Percentiles rank a stretch among this genome's conserved stretches.
These are phyloP conservation scores for Gossypium schwendimanii DNA, from an alignment of 441 rosid genomes.

Conservation along the genomic window DNA sequence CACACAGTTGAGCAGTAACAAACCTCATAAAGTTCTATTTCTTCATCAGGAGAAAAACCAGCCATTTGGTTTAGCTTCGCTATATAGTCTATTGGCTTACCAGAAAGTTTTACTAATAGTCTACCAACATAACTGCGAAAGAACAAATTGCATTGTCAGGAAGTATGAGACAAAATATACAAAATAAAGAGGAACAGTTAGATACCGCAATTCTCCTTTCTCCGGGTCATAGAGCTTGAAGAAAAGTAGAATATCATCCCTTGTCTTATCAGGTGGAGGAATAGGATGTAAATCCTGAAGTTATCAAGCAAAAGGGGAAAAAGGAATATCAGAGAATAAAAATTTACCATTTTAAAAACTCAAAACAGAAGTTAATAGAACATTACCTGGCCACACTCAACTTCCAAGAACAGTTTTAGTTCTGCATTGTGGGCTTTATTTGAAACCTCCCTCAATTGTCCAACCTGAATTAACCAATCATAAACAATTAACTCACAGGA, in stretches of 20 bases:
- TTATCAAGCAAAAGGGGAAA: background rate
- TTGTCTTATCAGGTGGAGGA: conserved; percentile 62
- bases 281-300: conserved; percentile 65
- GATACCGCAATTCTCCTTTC: conserved; percentile 76
- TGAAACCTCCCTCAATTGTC: conserved; percentile 77
- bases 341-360: background rate
- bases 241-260: conserved; percentile 82
- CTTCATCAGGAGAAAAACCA: conserved; percentile 77
- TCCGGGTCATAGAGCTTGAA: conserved; percentile 82
- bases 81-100: conserved; percentile 73
- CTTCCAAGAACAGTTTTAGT: conserved; percentile 82
- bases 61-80: conserved; percentile 79
- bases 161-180: background rate
- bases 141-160: conserved; percentile 13
- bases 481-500: background rate
- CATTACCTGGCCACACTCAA: conserved; percentile 67
- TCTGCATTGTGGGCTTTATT: conserved; percentile 77
- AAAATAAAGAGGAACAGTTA: background rate
- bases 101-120: conserved; percentile 68
- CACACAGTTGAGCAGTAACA: conserved; percentile 12
- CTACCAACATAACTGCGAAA: conserved; percentile 72
- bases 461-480: conserved; percentile 51
- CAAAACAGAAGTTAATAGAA: background rate
- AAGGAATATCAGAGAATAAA: background rate
- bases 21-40: conserved; percentile 91